Evolutionary conservation across 2,329 filamentous ascomycete species (phyloP), one percentile per base, ranked within the genome.

Genomic region (Dactylellina leptospora): DNA sequence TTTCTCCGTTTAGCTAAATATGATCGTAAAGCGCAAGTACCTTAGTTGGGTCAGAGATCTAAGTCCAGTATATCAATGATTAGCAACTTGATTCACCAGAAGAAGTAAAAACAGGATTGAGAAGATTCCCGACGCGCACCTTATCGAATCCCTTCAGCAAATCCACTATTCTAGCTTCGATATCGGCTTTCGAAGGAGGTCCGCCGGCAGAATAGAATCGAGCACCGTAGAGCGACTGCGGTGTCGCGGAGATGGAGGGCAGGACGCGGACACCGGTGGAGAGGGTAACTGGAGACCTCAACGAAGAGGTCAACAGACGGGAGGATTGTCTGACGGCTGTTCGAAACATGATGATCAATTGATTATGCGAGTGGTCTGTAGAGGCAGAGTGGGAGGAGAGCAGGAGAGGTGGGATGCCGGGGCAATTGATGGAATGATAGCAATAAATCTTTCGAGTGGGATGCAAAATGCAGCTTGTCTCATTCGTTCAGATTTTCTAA

Each of bases 101-200:
- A 23, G n/a, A 23, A 16, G 69, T 28, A 40, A 16, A 42, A 69
- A 2, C 11, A 40, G 11, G 76, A 81, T n/a, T n/a, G n/a, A n/a
- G n/a, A n/a, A n/a, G n/a, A n/a, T n/a, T n/a, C n/a, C n/a, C n/a
- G n/a, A n/a, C n/a, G n/a, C 84, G 77, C 81, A 93, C 91, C 90
- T 99, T 99, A 84, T 99, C 95, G 81, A 97, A 99, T 81, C 93
- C 93, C 84, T 92, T 90, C 82, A 99, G 82, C 78, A 99, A 85
- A 82, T 92, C 90, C 81, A 96, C 86, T 85, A 97, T 97, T 80
- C 93, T 88, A 73, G 91, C 91, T 84, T 96, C 89, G 68, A 96
- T 90, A 84, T 96, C 92, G 64, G 88, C 84, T 85, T 92, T 89
- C 78, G 87, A 85, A 75, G 97, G 86, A 76, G 89, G 88, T 75